A percentile compares a stretch with the other conserved stretches of the same genome.
phyloP scores from a whole-genome alignment of 768 basidiomycete species.

The Pleurotus giganteus region DNA sequence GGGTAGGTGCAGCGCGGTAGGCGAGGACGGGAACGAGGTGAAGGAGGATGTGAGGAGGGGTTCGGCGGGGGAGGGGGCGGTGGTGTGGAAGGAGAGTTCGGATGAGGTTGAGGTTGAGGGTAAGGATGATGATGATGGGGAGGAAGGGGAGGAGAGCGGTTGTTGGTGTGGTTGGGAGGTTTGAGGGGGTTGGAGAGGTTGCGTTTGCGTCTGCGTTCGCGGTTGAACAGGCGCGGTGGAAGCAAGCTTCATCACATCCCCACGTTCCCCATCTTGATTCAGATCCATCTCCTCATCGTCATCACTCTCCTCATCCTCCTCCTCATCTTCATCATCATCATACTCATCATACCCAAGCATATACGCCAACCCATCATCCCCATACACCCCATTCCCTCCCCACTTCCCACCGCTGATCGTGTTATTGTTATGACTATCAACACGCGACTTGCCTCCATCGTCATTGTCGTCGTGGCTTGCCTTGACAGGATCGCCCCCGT shows the following conservation, averaged over 20 bases:
- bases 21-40: slow-evolving; percentile 4
- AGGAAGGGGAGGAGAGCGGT: neutral
- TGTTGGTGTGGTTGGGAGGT: neutral
- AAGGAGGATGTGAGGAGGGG: slow-evolving; percentile 1
- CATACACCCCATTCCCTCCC: neutral
- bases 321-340: slow-evolving; percentile 6
- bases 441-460: too few species aligned
- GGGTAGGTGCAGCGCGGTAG: neutral
- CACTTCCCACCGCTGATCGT: neutral
- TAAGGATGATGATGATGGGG: neutral
- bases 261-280: neutral
- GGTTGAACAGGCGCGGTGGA: neutral
- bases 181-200: neutral
- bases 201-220: neutral
- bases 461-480: too few species aligned
- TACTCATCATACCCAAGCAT: neutral
- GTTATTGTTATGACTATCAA: neutral
- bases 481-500: too few species aligned
- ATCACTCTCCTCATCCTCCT: slow-evolving; percentile 6
- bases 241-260: neutral
- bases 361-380: slow-evolving; percentile 3
- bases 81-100: neutral
- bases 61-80: neutral
- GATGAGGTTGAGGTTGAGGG: neutral
- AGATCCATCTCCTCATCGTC: slow-evolving; percentile 7